A percentile compares a stretch with the other conserved stretches of the same genome.
Conservation (phyloP, 257 asterid species). For the Rhazya stricta region DNA sequence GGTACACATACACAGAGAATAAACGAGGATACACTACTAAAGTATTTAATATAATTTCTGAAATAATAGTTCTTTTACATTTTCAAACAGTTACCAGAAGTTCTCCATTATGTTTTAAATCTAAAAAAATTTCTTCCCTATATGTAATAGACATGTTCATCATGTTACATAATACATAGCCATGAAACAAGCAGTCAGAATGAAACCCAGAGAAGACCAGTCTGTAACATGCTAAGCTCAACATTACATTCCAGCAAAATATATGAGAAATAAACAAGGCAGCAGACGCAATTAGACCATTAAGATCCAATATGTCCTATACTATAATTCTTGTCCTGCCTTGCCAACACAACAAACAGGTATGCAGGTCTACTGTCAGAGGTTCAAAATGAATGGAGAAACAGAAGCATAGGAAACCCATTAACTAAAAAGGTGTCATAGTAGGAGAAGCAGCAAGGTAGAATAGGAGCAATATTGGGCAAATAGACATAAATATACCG, state of each 20-base stretch:
- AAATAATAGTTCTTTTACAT: not conserved
- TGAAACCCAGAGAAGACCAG: not conserved
- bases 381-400: not conserved
- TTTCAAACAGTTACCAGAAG: not conserved
- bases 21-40: not conserved
- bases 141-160: not conserved
- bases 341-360: not conserved
- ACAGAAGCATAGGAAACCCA: not conserved
- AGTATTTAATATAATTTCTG: not conserved
- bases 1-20: not conserved
- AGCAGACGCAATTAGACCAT: not conserved
- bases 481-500: constrained; percentile 39
- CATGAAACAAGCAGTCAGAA: not conserved
- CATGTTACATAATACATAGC: not conserved
- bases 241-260: not conserved
- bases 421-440: not conserved
- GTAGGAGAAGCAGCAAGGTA: not conserved
- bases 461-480: not conserved
- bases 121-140: not conserved
- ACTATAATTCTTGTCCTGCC: not conserved
- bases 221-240: not conserved
- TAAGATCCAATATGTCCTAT: not conserved
- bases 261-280: not conserved
- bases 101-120: not conserved
- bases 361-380: not conserved